Conservation (phyloP, 306 rosid genomes). For the Canavalia ensiformis region DNA sequence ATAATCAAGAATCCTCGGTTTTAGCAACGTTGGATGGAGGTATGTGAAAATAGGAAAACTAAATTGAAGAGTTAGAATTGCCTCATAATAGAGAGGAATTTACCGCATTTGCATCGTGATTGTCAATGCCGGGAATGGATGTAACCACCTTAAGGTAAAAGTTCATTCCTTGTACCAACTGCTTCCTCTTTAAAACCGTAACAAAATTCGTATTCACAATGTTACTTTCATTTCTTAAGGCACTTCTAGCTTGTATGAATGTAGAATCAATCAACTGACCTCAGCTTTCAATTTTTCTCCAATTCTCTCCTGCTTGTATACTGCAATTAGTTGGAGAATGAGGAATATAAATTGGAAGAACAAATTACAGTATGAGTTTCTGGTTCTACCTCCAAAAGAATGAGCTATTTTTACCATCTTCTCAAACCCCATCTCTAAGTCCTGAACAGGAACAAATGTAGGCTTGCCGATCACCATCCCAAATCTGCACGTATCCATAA, state of each 20-base stretch:
- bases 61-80: slow-evolving; percentile 24
- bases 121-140: slow-evolving; percentile 80
- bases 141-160: slow-evolving; percentile 76
- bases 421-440: slow-evolving; percentile 94
- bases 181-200: slow-evolving; percentile 73
- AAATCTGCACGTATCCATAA: slow-evolving; percentile 56
- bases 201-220: slow-evolving; percentile 31
- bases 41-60: slow-evolving; percentile 41
- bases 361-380: slow-evolving; percentile 37
- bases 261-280: slow-evolving; percentile 65
- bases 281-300: slow-evolving; percentile 74
- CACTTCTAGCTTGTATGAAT: background rate
- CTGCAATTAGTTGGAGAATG: slow-evolving; percentile 56
- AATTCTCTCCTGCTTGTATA: slow-evolving; percentile 76
- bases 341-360: slow-evolving; percentile 39
- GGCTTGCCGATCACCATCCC: slow-evolving; percentile 90
- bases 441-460: slow-evolving; percentile 84
- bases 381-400: slow-evolving; percentile 78
- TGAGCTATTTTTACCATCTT: slow-evolving; percentile 90
- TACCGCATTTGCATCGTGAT: slow-evolving; percentile 92
- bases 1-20: slow-evolving; percentile 25
- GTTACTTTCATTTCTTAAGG: slow-evolving; percentile 29
- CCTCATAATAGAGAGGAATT: slow-evolving; percentile 42
- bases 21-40: slow-evolving; percentile 1
- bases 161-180: slow-evolving; percentile 75